These are phyloP conservation scores for Phyllostachys edulis DNA, from an alignment of 176 grass and related monocot species.

Conservation along the genomic window DNA sequence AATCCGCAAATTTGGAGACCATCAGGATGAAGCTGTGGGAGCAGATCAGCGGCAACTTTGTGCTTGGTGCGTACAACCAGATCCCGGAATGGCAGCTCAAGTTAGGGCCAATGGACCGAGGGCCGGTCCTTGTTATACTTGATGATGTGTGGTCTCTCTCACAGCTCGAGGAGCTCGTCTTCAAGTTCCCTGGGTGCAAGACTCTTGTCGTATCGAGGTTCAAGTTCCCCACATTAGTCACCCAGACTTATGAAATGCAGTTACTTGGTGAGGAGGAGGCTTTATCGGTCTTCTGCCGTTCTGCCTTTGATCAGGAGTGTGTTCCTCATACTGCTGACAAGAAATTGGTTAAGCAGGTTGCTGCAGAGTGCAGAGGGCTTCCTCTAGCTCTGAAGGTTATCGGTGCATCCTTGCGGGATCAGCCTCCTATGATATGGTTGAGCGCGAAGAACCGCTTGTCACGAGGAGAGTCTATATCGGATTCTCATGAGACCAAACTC, in stretches of 20 bases:
- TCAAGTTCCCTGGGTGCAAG: slow-evolving; percentile 81
- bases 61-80: slow-evolving; percentile 81
- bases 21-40: slow-evolving; percentile 91
- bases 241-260: slow-evolving; percentile 67
- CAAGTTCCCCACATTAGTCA: slow-evolving; percentile 71
- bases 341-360: slow-evolving; percentile 92
- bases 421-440: slow-evolving; percentile 90
- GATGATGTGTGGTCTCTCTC: slow-evolving; percentile 91
- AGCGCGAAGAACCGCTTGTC: slow-evolving; percentile 91
- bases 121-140: slow-evolving; percentile 78
- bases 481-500: slow-evolving; percentile 84
- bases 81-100: slow-evolving; percentile 89
- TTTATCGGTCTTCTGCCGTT: slow-evolving; percentile 71
- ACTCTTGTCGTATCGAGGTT: slow-evolving; percentile 84
- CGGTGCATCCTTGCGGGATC: slow-evolving; percentile 69
- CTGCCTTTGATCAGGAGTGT: slow-evolving; percentile 64
- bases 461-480: slow-evolving; percentile 77
- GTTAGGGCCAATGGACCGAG: slow-evolving; percentile 62
- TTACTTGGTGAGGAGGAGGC: slow-evolving; percentile 81
- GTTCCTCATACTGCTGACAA: slow-evolving; percentile 71
- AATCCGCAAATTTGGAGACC: slow-evolving; percentile 75
- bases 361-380: slow-evolving; percentile 90
- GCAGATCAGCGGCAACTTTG: slow-evolving; percentile 79
- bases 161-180: slow-evolving; percentile 77
- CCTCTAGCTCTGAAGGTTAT: slow-evolving; percentile 93